Evolutionary conservation across 1,284 basidiomycete species (phyloP).

Genomic region (Hymenochaete sp.): DNA sequence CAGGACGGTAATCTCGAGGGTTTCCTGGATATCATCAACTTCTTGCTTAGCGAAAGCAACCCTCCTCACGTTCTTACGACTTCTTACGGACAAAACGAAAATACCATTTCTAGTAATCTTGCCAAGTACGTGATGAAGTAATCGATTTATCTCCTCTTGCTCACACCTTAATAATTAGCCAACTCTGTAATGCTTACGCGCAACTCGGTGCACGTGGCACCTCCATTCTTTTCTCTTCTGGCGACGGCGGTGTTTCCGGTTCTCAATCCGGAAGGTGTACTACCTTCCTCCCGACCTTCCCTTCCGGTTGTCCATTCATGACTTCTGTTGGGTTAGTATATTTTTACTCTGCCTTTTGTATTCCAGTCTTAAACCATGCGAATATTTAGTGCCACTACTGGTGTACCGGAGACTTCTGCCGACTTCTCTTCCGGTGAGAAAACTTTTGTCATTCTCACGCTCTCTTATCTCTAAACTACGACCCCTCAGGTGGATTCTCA

Average conservation of each 20-base stretch:
- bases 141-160: slow-evolving; percentile 1
- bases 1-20: slow-evolving; percentile 19
- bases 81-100: slow-evolving; percentile 25
- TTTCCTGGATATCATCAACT: slow-evolving; percentile 30
- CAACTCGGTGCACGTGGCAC: slow-evolving; percentile 30
- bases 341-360: slow-evolving; percentile 23
- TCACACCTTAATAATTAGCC: slow-evolving; percentile 20
- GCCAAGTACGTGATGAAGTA: slow-evolving; percentile 20
- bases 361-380: background rate
- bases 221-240: slow-evolving; percentile 32
- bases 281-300: slow-evolving; percentile 30
- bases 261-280: slow-evolving; percentile 24
- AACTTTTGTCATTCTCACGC: no score
- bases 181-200: slow-evolving; percentile 30
- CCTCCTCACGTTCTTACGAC: slow-evolving; percentile 27
- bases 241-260: slow-evolving; percentile 33
- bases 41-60: slow-evolving; percentile 22
- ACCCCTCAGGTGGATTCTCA: slow-evolving; percentile 39
- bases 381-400: slow-evolving; percentile 22
- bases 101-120: slow-evolving; percentile 21
- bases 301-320: slow-evolving; percentile 23
- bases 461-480: no score
- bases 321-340: slow-evolving; percentile 24
- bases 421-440: slow-evolving; percentile 30
- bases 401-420: slow-evolving; percentile 26